Evolutionary conservation across 2,329 filamentous ascomycete genomes (phyloP).

Genomic region (Trematosphaeria pertusa): DNA sequence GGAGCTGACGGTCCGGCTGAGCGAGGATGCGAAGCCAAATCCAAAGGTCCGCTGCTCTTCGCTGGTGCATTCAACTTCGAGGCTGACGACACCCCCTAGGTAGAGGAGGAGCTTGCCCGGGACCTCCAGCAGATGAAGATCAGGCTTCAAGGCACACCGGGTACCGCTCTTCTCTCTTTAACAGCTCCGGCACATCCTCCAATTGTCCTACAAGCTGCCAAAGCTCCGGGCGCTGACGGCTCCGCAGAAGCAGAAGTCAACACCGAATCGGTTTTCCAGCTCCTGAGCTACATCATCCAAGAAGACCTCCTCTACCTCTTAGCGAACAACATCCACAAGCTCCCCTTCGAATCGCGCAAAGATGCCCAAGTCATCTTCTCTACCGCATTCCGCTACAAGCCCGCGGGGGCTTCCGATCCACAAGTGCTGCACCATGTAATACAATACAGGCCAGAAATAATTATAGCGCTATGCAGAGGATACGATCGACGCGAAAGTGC

Average conservation of each 20-base stretch:
- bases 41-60: conserved; percentile 58
- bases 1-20: conserved; percentile 66
- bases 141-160: conserved; percentile 89
- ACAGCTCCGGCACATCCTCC: conserved; percentile 2
- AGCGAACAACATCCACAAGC: conserved; percentile 78
- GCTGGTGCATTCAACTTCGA: conserved; percentile 6
- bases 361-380: conserved; percentile 96
- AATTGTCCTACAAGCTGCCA: neutral
- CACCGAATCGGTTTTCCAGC: conserved; percentile 85
- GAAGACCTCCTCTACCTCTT: conserved; percentile 89
- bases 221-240: conserved; percentile 19
- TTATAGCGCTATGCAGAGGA: conserved; percentile 86
- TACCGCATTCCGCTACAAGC: conserved; percentile 89
- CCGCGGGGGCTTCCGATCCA: conserved; percentile 74
- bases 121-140: conserved; percentile 90
- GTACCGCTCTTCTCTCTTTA: conserved; percentile 57
- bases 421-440: conserved; percentile 89
- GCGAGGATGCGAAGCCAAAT: conserved; percentile 62
- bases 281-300: conserved; percentile 83
- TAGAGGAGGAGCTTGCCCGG: conserved; percentile 84
- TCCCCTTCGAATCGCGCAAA: conserved; percentile 96
- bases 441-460: conserved; percentile 82
- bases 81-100: conserved; percentile 58
- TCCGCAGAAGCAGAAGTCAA: conserved; percentile 79
- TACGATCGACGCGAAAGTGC: conserved; percentile 92